These are phyloP conservation scores for Nicotiana sylvestris DNA, from an alignment of 257 asterid species.

Conservation along the genomic window DNA sequence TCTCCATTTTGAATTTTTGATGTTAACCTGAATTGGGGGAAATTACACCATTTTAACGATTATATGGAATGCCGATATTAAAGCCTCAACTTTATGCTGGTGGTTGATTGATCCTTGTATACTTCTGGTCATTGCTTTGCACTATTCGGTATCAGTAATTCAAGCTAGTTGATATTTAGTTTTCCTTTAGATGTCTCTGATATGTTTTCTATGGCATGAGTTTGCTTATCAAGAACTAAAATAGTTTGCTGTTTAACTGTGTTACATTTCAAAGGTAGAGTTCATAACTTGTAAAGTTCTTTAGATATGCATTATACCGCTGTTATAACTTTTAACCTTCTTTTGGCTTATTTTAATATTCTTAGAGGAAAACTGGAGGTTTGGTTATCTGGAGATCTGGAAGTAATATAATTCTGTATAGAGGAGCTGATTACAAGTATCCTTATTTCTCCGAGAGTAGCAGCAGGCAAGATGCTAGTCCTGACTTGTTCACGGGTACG, in stretches of 20 bases:
- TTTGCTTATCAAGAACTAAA: background rate
- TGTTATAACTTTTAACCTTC: background rate
- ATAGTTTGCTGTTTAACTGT: background rate
- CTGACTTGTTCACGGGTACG: conserved; percentile 26
- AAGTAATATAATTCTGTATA: conserved; percentile 69
- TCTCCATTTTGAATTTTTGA: background rate
- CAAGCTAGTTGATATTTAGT: background rate
- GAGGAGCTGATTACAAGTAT: conserved; percentile 84
- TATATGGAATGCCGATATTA: background rate
- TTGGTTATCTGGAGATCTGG: conserved; percentile 98
- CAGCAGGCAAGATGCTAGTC: conserved; percentile 36
- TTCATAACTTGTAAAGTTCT: background rate
- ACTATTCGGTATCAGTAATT: background rate
- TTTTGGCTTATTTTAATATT: conserved; percentile 13
- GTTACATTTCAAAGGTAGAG: background rate
- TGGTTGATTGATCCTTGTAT: background rate
- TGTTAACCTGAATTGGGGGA: background rate
- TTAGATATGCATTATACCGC: background rate
- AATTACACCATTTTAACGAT: background rate
- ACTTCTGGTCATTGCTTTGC: background rate
- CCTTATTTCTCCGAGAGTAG: conserved; percentile 60
- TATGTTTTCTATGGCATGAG: background rate
- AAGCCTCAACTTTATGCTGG: background rate
- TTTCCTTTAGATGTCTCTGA: background rate
- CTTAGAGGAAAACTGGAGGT: conserved; percentile 96